phyloP scores from a whole-genome alignment of 2,329 filamentous ascomycete species.

The Penicillium capsulatum region DNA sequence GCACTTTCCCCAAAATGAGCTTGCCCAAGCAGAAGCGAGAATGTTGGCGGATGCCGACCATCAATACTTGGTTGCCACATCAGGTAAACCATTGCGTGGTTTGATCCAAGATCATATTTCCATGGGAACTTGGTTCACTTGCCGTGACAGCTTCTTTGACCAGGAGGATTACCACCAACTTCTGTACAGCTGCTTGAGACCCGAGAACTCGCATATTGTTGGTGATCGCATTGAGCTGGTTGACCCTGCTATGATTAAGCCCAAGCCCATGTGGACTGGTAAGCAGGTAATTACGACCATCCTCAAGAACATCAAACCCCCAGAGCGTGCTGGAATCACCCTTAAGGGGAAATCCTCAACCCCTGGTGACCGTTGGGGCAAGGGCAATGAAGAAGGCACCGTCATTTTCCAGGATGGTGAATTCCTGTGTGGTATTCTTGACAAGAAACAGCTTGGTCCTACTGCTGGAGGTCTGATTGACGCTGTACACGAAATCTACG shows the following conservation, averaged over 20 bases:
- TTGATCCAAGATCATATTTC: conserved; percentile 98
- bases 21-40: conserved; percentile 86
- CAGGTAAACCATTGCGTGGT: conserved; percentile 88
- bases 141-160: conserved; percentile 84
- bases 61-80: conserved; percentile 90
- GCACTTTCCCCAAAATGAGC: conserved; percentile 97
- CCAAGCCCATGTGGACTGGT: conserved; percentile 80
- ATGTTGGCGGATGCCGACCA: conserved; percentile 95
- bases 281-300: conserved; percentile 95
- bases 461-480: conserved; percentile 84
- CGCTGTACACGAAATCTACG: conserved; percentile 88
- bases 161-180: conserved; percentile 86
- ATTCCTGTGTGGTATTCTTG: conserved; percentile 83
- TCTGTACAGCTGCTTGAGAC: conserved; percentile 83
- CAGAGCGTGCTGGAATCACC: conserved; percentile 69
- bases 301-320: conserved; percentile 82
- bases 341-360: conserved; percentile 77
- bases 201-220: conserved; percentile 83
- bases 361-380: conserved; percentile 72
- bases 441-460: conserved; percentile 92
- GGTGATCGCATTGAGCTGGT: conserved; percentile 77
- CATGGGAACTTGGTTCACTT: conserved; percentile 86
- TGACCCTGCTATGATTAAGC: conserved; percentile 76
- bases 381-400: conserved; percentile 64
- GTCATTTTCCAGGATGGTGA: conserved; percentile 85